Evolutionary conservation across 2,329 filamentous ascomycete genomes (phyloP).

Genomic region (Stagonosporopsis cucurbitacearum): DNA sequence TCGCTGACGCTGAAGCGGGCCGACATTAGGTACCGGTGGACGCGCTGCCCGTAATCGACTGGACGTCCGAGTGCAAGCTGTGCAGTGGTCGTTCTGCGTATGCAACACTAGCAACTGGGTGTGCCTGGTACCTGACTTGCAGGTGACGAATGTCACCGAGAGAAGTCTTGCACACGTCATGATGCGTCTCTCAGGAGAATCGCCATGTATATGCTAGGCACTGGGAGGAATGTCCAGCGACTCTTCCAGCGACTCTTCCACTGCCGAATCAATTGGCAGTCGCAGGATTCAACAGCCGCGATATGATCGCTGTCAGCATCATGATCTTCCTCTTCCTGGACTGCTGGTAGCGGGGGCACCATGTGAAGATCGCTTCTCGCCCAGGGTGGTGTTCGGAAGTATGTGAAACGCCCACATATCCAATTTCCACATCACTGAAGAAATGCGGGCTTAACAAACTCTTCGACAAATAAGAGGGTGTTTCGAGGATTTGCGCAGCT

Average conservation of each 20-base stretch:
- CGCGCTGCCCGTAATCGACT: slow-evolving; percentile 14
- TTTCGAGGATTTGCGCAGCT: neutral
- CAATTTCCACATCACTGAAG: slow-evolving; percentile 13
- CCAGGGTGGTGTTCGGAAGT: slow-evolving; percentile 2
- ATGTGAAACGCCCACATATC: slow-evolving; percentile 4
- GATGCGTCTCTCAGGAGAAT: neutral
- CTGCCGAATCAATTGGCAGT: neutral
- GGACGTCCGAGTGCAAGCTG: neutral
- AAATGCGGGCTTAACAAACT: slow-evolving; percentile 8
- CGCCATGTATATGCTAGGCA: neutral
- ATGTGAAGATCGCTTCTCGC: slow-evolving; percentile 15
- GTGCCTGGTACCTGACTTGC: slow-evolving; percentile 6
- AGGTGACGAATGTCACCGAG: neutral
- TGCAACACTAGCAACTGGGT: neutral
- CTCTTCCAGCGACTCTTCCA: neutral
- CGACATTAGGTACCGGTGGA: slow-evolving; percentile 11
- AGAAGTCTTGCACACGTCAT: neutral
- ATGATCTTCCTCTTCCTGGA: slow-evolving; percentile 3
- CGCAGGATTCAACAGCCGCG: slow-evolving; percentile 7
- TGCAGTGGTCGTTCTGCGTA: slow-evolving; percentile 4
- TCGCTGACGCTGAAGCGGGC: slow-evolving; percentile 15
- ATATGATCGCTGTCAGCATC: slow-evolving; percentile 7
- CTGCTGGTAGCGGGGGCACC: slow-evolving; percentile 13
- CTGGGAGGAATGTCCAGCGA: neutral
- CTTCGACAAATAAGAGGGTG: slow-evolving; percentile 6